Percentiles rank a stretch among this genome's conserved stretches.
These are phyloP conservation scores for Nepenthes gracilis DNA, from an alignment of 148 eudicot genomes.

Conservation along the genomic window DNA sequence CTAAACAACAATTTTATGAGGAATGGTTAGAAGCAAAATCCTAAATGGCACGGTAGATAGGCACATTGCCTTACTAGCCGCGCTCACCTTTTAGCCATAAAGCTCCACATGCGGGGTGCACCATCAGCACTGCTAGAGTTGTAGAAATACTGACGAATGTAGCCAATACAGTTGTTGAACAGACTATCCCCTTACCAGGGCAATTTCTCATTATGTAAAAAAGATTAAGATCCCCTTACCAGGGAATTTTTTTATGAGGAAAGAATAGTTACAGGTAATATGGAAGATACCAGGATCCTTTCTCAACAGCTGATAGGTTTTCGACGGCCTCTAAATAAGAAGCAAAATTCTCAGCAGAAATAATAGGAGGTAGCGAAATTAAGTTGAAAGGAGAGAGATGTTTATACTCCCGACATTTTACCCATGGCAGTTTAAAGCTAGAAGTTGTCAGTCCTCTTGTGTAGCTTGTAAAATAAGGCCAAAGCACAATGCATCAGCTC, in stretches of 20 bases:
- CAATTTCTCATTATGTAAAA: constrained; percentile 5
- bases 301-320: constrained; percentile 55
- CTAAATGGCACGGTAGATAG: constrained; percentile 91
- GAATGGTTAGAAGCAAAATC: constrained; percentile 23
- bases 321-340: constrained; percentile 48
- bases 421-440: constrained; percentile 35
- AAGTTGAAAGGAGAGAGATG: constrained; percentile 40
- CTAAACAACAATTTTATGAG: constrained; percentile 5
- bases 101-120: constrained; percentile 62
- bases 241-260: constrained; percentile 38
- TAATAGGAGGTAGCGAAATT: constrained; percentile 27
- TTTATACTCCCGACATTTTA: constrained; percentile 60
- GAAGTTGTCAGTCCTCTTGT: constrained; percentile 30
- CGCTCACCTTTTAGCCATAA: constrained; percentile 86
- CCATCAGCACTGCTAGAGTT: constrained; percentile 66
- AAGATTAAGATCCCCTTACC: constrained; percentile 69
- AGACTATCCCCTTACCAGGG: constrained; percentile 86
- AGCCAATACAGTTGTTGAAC: constrained; percentile 51
- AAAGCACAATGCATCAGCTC: constrained; percentile 25
- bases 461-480: constrained; percentile 35
- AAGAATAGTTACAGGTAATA: constrained; percentile 16
- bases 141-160: constrained; percentile 36
- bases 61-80: constrained; percentile 94
- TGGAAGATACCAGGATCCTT: constrained; percentile 63
- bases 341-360: constrained; percentile 44